These are phyloP conservation scores for Periconia sp. DNA, from an alignment of 2,329 filamentous ascomycete genomes.

Conservation along the genomic window DNA sequence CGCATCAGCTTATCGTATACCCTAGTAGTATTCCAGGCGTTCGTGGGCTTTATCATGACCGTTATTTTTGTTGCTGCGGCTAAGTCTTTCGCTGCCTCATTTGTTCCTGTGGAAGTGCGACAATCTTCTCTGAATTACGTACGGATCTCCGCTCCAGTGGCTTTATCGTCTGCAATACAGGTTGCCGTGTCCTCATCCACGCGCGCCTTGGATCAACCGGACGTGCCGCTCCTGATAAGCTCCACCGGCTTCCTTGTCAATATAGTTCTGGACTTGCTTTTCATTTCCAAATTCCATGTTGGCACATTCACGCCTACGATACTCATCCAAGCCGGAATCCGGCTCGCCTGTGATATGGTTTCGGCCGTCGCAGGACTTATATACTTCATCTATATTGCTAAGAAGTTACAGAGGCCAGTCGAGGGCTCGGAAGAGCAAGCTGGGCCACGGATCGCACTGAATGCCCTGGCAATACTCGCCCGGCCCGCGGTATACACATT, in stretches of 20 bases:
- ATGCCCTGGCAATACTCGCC: slow-evolving; percentile 45
- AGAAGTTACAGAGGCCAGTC: slow-evolving; percentile 28
- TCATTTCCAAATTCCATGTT: slow-evolving; percentile 68
- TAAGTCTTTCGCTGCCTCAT: slow-evolving; percentile 57
- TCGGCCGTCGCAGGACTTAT: slow-evolving; percentile 51
- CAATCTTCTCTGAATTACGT: slow-evolving; percentile 63
- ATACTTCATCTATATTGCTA: slow-evolving; percentile 58
- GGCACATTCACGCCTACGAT: slow-evolving; percentile 57
- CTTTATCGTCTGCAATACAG: slow-evolving; percentile 64
- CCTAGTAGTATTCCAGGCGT: slow-evolving; percentile 54
- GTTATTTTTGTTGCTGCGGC: slow-evolving; percentile 60
- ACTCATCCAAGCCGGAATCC: slow-evolving; percentile 65
- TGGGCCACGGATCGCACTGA: no score
- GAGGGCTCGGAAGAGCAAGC: not conserved
- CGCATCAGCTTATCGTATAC: slow-evolving; percentile 65
- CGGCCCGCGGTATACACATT: slow-evolving; percentile 63
- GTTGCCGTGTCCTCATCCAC: slow-evolving; percentile 63
- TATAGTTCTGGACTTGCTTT: slow-evolving; percentile 65
- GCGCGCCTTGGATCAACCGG: slow-evolving; percentile 67
- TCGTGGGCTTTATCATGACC: slow-evolving; percentile 62
- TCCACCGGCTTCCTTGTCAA: slow-evolving; percentile 65
- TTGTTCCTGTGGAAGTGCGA: slow-evolving; percentile 64
- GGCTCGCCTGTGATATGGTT: slow-evolving; percentile 56
- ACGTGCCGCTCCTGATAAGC: slow-evolving; percentile 69
- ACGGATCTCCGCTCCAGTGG: slow-evolving; percentile 64